Percentiles rank a stretch among this genome's conserved stretches.
These are phyloP conservation scores for Chlamydomonas urium DNA, from an alignment of 139 green algal species.

Conservation along the genomic window DNA sequence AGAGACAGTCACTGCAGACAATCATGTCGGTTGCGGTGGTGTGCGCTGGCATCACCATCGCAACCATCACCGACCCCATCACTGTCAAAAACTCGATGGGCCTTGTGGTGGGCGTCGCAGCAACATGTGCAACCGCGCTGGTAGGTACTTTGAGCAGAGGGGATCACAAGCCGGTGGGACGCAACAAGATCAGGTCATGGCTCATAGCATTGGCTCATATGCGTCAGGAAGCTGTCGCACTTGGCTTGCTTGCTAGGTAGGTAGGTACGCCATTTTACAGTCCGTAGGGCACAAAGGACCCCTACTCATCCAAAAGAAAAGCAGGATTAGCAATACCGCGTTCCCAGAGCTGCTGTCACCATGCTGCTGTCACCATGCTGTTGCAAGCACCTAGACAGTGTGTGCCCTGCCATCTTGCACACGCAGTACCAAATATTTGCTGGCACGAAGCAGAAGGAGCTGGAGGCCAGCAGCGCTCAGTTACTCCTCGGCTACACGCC, in stretches of 20 bases:
- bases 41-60: slow-evolving; percentile 68
- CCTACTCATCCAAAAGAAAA: too few species aligned
- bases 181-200: too few species aligned
- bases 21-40: slow-evolving; percentile 63
- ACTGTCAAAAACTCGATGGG: slow-evolving; percentile 48
- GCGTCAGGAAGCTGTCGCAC: too few species aligned
- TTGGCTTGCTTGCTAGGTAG: too few species aligned
- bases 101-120: slow-evolving; percentile 53
- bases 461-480: slow-evolving; percentile 49
- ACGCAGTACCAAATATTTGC: slow-evolving; percentile 58
- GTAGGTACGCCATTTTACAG: too few species aligned
- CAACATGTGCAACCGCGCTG: slow-evolving; percentile 62
- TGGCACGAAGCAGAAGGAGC: slow-evolving; percentile 46
- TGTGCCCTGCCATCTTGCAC: slow-evolving; percentile 67
- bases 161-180: slow-evolving; percentile 37
- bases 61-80: slow-evolving; percentile 74
- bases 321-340: too few species aligned
- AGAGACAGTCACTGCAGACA: slow-evolving; percentile 37
- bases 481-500: slow-evolving; percentile 65
- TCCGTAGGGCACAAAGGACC: too few species aligned
- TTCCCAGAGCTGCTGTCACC: too few species aligned
- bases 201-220: too few species aligned
- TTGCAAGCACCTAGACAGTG: too few species aligned
- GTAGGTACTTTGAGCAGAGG: slow-evolving; percentile 66
- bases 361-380: too few species aligned